A percentile compares a stretch with the other conserved stretches of the same genome.
Evolutionary conservation across 352 stramenopile genomes (phyloP).

Genomic region (Globisporangium alternatum): DNA sequence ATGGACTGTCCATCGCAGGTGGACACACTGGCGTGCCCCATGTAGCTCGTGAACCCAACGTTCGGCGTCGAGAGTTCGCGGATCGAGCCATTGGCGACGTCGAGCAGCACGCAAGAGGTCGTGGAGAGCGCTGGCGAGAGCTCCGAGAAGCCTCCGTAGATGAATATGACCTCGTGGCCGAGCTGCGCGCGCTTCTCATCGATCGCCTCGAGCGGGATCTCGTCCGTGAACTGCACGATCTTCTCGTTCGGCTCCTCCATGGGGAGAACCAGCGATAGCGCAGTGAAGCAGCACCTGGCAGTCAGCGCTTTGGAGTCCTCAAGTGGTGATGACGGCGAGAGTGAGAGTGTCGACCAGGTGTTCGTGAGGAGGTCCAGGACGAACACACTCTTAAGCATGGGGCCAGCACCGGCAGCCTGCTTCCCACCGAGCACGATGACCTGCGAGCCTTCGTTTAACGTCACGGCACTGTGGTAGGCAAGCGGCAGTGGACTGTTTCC

Average conservation of each 20-base stretch:
- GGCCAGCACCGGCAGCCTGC: conserved; percentile 11
- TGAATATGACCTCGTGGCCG: conserved; percentile 28
- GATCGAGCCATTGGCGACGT: conserved; percentile 24
- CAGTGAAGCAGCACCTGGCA: conserved; percentile 33
- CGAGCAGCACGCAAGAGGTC: conserved; percentile 40
- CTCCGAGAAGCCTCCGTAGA: conserved; percentile 58
- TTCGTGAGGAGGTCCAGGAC: conserved; percentile 51
- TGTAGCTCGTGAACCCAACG: conserved; percentile 35
- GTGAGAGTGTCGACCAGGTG: conserved; percentile 36
- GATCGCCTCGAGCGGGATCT: conserved; percentile 16
- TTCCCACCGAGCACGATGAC: conserved; percentile 52
- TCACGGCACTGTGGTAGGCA: conserved; percentile 40
- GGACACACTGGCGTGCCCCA: conserved; percentile 39
- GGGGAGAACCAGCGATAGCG: conserved; percentile 28
- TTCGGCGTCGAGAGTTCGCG: conserved; percentile 32
- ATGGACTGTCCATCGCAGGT: conserved; percentile 41
- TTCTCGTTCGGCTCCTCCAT: conserved; percentile 22
- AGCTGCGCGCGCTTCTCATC: conserved; percentile 2
- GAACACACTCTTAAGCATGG: conserved; percentile 35
- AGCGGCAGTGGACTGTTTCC: conserved; percentile 53
- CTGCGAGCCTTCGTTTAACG: conserved; percentile 26
- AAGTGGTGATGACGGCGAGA: conserved; percentile 5
- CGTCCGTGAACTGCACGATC: conserved; percentile 21
- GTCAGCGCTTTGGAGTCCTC: conserved; percentile 16
- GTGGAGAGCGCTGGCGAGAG: conserved; percentile 20